Evolutionary conservation across 2,329 filamentous ascomycete species (phyloP), one percentile per base, ranked within the genome.

Genomic region (Parascedosporium putredinis): DNA sequence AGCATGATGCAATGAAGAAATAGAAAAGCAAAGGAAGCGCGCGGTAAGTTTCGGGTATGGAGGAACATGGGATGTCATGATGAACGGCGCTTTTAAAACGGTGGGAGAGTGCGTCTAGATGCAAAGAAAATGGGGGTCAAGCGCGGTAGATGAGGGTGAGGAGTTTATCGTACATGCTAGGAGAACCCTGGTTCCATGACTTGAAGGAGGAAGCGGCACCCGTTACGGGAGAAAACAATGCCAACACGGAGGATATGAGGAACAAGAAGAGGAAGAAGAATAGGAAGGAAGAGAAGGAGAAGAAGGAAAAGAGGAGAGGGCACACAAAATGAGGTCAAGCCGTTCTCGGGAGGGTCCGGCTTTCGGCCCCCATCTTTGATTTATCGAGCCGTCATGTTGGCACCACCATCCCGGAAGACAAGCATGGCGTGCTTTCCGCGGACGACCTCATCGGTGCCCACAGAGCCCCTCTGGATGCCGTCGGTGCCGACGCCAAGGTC

Each of bases 391-490:
- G 61, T 54, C 65, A 73, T 67, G 12, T 59, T 61, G 3, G 65
- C 67, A 27, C 59, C 65, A 14, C 63, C 66, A 36, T 65, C 69
- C 33, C 63, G 58, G 55, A 77, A 77, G n/a, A 76, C 71, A 25
- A 78, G 61, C 60, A 68, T 68, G 16, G 67, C 74, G 58, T 77
- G 73, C 52, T 67, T 68, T 31, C 73, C 74, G 44, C 67, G 61
- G 23, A 75, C 67, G 23, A 72, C 58, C n/a, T 68, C 64, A 5
- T 60, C 58, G 10, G 56, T 44, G 33, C 50, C 51, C 14, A 48
- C 55, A n/a, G 50, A 50, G 25, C 47, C 57, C 52, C 34, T 53
- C 49, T 51, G 60, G 20, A 48, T 23, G 4, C 49, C 56, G 24
- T 52, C 54, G 16, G 66, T 73, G 43, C 75, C 73, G 46, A 69